These are phyloP conservation scores for Dinochytrium kinnereticum DNA, from an alignment of 371 early-diverging fungal species.

Conservation along the genomic window DNA sequence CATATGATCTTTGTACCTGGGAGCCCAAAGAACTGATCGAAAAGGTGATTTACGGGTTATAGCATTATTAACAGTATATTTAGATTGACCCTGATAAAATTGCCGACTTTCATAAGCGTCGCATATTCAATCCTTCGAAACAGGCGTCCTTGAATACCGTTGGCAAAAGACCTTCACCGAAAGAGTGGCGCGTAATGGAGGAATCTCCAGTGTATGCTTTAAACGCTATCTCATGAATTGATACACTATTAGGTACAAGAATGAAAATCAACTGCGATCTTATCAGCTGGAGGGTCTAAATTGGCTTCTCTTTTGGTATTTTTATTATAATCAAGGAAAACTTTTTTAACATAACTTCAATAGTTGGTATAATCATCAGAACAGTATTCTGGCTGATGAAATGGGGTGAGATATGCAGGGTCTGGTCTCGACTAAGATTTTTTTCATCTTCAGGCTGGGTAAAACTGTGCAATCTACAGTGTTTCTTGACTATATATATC, in stretches of 20 bases:
- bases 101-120: slow-evolving; percentile 55
- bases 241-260: slow-evolving; percentile 56
- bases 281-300: slow-evolving; percentile 99
- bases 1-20: slow-evolving; percentile 92
- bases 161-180: slow-evolving; percentile 36
- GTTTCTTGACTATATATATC: slow-evolving; percentile 89
- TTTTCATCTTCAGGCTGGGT: slow-evolving; percentile 82
- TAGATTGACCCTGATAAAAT: slow-evolving; percentile 63
- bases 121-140: slow-evolving; percentile 56
- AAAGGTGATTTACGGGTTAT: slow-evolving; percentile 31
- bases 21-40: slow-evolving; percentile 74
- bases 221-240: too few relatives aligned
- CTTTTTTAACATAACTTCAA: not conserved
- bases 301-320: slow-evolving; percentile 94
- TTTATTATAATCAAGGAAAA: too few relatives aligned
- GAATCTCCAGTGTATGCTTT: slow-evolving; percentile 60
- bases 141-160: slow-evolving; percentile 30
- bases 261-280: slow-evolving; percentile 71
- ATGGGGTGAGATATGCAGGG: slow-evolving; percentile 38
- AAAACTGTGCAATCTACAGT: slow-evolving; percentile 99
- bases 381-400: slow-evolving; percentile 91
- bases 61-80: not conserved
- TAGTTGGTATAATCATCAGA: slow-evolving; percentile 90
- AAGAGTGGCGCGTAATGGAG: slow-evolving; percentile 64
- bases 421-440: slow-evolving; percentile 55